Evolutionary conservation across 331 rosid species (phyloP).

Genomic region (Acacia pycnantha): DNA sequence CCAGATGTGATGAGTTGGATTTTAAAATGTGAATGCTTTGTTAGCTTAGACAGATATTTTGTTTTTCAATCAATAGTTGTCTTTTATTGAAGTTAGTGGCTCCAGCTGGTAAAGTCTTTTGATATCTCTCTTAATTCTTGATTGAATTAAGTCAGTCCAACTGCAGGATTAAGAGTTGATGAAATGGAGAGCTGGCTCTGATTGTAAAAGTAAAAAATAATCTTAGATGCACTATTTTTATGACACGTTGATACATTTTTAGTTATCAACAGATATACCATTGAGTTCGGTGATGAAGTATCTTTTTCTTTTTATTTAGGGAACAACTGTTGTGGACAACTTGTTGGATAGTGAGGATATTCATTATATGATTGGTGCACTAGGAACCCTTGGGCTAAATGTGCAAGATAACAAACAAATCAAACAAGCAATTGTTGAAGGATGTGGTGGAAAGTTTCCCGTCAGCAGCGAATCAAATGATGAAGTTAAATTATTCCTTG

Average conservation of each 20-base stretch:
- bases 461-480: slow-evolving; percentile 52
- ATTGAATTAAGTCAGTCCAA: not conserved
- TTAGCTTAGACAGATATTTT: not conserved
- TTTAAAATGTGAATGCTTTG: not conserved
- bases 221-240: not conserved
- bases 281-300: not conserved
- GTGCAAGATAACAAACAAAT: slow-evolving; percentile 77
- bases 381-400: slow-evolving; percentile 71
- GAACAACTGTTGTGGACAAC: slow-evolving; percentile 95
- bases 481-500: slow-evolving; percentile 88
- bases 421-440: slow-evolving; percentile 83
- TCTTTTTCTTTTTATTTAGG: slow-evolving; percentile 45
- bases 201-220: not conserved
- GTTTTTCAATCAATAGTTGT: not conserved
- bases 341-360: slow-evolving; percentile 87
- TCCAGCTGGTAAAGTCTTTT: not conserved
- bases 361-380: slow-evolving; percentile 94
- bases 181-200: not conserved
- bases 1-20: not conserved
- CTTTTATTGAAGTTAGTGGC: not conserved
- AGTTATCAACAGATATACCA: too few species aligned
- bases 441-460: slow-evolving; percentile 91
- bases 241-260: not conserved
- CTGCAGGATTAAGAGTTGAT: not conserved
- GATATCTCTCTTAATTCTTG: not conserved